Evolutionary conservation across 345 rosid genomes (phyloP), one percentile per base, ranked within the genome.

Genomic region (Boechera retrofracta): DNA sequence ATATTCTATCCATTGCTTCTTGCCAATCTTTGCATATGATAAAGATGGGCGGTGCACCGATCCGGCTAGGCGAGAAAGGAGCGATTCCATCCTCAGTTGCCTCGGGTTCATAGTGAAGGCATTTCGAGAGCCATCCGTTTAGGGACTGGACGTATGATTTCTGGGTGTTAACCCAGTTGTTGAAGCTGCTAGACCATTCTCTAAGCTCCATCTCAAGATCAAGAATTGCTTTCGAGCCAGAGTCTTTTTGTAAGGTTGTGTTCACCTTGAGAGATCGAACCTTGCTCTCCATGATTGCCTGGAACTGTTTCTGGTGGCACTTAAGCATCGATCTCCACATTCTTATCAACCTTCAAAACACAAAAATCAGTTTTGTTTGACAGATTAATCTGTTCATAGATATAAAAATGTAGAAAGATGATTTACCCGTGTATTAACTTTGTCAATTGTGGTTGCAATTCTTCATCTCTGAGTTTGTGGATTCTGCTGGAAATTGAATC

Each of bases 261-360:
- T 89, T 90, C 36, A 88, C 91, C 60, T 76, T 89, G 13, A 89
- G 83, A 73, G 84, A 78, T 13, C 79, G 87, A 70, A 82, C 81
- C 77, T 92, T 92, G 86, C 96, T 88, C 79, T 88, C 98, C 96
- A 87, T 86, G 57, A 92, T 87, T 15, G 93, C 92, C 49, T 83
- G 89, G 62, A 92, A 85, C 82, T 94, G 98, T 77, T 92, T 94
- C 84, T 92, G 93, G 80, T 94, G 98, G 83, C 98, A 94, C 75
- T 82, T 89, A 16, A 89, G 88, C 89, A 94, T 94, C 31, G 96
- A 88, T 73, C 87, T 90, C 98, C 98, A 94, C 98, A 94, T 94
- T 80, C 88, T 89, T 79, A 84, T 89, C 76, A 87, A 81, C 79
- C 98, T 94, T 86, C 80, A 81, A 69, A 29, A 60, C 65, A 61